Base-by-base conservation (phyloP, 768 basidiomycete genomes). In the Sistotremastrum suecicum region DNA sequence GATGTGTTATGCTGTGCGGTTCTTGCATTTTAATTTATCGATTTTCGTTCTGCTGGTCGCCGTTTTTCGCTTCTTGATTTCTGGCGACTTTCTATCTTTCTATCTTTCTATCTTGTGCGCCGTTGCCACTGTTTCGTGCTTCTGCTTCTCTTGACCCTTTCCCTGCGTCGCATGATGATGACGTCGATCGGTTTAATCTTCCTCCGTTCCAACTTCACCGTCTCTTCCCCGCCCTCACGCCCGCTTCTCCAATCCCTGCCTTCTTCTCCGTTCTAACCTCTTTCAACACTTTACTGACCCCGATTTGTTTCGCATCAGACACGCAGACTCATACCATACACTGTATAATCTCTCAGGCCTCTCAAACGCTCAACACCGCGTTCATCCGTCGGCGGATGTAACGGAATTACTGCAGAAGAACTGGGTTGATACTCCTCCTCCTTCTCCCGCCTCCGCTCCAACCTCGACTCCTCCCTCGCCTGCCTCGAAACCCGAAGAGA, bases 271-370 rank as follows among this genome's bases (percentile, higher is more conserved):
- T 43, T 43, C 20, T 2, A 8, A 41, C 41, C 20, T n/a, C 7
- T 10, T 20, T 5, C 9, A 39, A 10, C 12, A 46, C 31, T 7
- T 41, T 2, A 39, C 42, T 41, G 9, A 28, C 36, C 11, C 11
- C 6, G 20, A 20, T 20, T 20, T 20, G 20, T 20, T 20, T 20
- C 20, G 20, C 20, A 20, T 20, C 52, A 92, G 90, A 62, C 62
- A 63, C n/a, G 66, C 91, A n/a, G 95, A 99, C 58, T 73, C 87
- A 36, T 99, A 99, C 58, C 95, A 99, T 56, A 95, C 94, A 0
- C 64, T 87, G 34, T 98, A 94, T 61, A 92, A 88, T 56, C 74
- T 98, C 3, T 75, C 90, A 4, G 95, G 95, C 8, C 70, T 95
- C 11, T 88, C 94, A 0, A 68, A 77, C 0, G 86, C 94, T 0